Base-by-base conservation (phyloP, 495 filamentous ascomycete genomes). In the Aspergillus carlsbadensis region DNA sequence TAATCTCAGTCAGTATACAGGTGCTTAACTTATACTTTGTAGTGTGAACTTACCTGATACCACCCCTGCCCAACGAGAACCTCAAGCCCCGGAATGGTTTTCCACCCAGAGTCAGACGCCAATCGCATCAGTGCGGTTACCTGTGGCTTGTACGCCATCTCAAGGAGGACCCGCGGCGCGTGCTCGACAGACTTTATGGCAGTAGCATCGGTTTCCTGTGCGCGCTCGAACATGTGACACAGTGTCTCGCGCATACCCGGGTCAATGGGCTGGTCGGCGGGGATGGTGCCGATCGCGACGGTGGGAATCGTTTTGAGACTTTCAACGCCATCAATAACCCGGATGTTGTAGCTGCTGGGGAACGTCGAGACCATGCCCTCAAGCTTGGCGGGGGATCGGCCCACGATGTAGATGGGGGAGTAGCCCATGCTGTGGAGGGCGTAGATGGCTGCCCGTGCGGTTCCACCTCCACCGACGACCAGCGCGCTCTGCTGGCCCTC, bases 81-180 rank as follows among this genome's bases (percentile, higher is more conserved):
- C 75, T 99, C 94, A 52, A 97, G 69, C 2, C 94, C 94, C 6
- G 90, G 84, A 57, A 98, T 87, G 5, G 81, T 92, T 51, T 69
- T 78, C 95, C 94, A 99, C n/a, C 90, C 91, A 5, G 81, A 78
- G 58, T 89, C 84, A 57, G 83, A 75, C 5, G 95, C 93, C 63
- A 96, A 70, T 69, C 85, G 79, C 90, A 98, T 97, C 65, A 97
- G 66, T 21, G 88, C 79, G 13, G 94, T 99, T 24, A 87, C 80
- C 0, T 82, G 68, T 22, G 94, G 95, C 69, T 88, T 96, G 70
- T 99, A 99, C 4, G 94, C 92, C 94, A 99, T 97, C 76, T 99
- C 94, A 1, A 96, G 73, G 52, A 97, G 73, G 29, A 96, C 84
- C 29, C 81, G 78, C 6, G 63, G 66, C 10, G 67, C 66, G 31